These are phyloP conservation scores for Fraxinus angustifolia DNA, from an alignment of 305 asterid species.

Conservation along the genomic window DNA sequence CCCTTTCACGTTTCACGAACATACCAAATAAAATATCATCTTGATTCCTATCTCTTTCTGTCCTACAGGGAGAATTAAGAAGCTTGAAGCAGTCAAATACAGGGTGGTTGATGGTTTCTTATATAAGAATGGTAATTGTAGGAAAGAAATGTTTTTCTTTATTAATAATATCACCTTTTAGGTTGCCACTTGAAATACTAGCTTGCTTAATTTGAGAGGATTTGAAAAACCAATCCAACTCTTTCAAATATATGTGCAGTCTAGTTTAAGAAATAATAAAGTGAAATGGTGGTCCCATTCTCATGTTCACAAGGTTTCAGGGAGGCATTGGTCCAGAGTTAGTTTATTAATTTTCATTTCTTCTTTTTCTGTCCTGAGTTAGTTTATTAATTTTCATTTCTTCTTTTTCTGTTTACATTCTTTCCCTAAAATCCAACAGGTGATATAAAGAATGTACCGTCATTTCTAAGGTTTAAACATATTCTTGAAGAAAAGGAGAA, in stretches of 20 bases:
- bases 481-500: not conserved
- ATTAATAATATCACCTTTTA: not conserved
- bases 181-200: constrained; percentile 17
- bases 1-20: not conserved
- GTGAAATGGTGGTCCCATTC: not conserved
- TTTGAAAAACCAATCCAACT: not conserved
- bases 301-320: not conserved
- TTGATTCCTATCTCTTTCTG: not conserved
- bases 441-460: not conserved
- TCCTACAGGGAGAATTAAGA: not conserved
- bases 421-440: not conserved
- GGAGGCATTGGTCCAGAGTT: not conserved
- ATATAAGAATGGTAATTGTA: too few species aligned
- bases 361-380: not conserved
- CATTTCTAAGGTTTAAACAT: not conserved
- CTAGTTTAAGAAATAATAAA: not conserved
- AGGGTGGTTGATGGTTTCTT: not conserved
- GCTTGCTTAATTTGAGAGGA: not conserved
- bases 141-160: too few species aligned
- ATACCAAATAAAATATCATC: not conserved
- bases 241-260: not conserved
- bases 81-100: not conserved
- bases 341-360: not conserved
- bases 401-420: not conserved
- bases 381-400: not conserved